Evolutionary conservation across 495 filamentous ascomycete genomes (phyloP), one percentile per base, ranked within the genome.

Genomic region (Amorphotheca resinae): DNA sequence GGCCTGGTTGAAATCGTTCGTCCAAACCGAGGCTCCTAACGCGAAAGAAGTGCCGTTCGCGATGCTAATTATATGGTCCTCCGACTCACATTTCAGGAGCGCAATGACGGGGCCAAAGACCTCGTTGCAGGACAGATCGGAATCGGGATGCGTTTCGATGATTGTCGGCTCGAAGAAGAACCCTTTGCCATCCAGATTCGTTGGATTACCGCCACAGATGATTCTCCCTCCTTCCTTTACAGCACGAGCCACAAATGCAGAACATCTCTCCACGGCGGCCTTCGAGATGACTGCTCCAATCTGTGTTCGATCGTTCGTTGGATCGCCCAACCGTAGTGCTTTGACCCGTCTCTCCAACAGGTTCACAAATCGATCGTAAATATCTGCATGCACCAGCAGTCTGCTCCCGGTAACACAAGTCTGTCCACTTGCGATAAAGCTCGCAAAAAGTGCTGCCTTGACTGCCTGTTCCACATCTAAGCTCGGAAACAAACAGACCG

Each of bases 31-130:
- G 4, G 74, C 73, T 0, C 72, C 64, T 21, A 73, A 55, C 28
- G 68, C 72, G 46, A 65, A 78, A 87, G 67, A 91, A 84, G 59
- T 93, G 87, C 67, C 57, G 59, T 93, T 91, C 6, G 85, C 85
- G 33, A 88, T 57, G 15, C 73, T 67, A n/a, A 91, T 73, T 3
- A 88, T 85, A 58, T 93, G 84, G 50, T 82, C 76, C 62, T 93
- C 86, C 0, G 73, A 80, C 38, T 80, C 72, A 54, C 91, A 93
- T 22, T 68, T 68, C 63, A 87, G 86, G 21, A 93, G 57, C 1
- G 76, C 83, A 6, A 84, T 82, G 9, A 93, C 73, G 21, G 86
- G 86, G 4, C 84, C 86, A 57, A 93, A 93, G n/a, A 49, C 46
- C 28, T 49, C 46, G 16, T 44, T 49, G 21, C 41, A 49, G 66